Conservation (phyloP, 2,329 filamentous ascomycete species). For the Penicillium brevicompactum region DNA sequence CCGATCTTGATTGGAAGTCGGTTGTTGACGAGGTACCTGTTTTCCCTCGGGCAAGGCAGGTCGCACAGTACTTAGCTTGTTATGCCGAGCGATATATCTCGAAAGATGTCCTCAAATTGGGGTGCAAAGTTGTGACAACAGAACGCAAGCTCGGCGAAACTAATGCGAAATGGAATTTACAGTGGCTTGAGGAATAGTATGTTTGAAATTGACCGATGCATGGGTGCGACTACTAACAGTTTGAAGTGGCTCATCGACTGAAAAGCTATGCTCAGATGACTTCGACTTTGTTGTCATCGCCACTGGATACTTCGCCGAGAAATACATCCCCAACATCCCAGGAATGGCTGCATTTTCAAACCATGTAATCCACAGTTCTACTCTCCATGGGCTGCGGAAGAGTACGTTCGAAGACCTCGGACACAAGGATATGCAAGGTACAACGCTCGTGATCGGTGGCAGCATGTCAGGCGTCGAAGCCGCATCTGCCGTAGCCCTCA, state of each 20-base stretch:
- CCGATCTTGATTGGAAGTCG: slow-evolving; percentile 69
- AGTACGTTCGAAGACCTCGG: slow-evolving; percentile 4
- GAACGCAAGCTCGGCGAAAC: slow-evolving; percentile 16
- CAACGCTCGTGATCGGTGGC: slow-evolving; percentile 74
- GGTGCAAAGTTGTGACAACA: slow-evolving; percentile 43
- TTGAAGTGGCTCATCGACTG: not conserved
- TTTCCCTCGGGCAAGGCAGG: slow-evolving; percentile 76
- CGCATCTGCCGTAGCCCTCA: slow-evolving; percentile 69
- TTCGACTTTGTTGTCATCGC: slow-evolving; percentile 75
- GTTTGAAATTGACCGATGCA: not conserved
- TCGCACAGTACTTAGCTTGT: slow-evolving; percentile 69
- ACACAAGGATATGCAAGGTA: slow-evolving; percentile 44
- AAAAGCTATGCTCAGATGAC: slow-evolving; percentile 22
- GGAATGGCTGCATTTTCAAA: slow-evolving; percentile 38
- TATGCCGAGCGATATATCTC: slow-evolving; percentile 64
- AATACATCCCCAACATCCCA: slow-evolving; percentile 53
- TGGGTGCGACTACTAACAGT: not conserved
- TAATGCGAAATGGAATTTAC: slow-evolving; percentile 41
- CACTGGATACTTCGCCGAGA: slow-evolving; percentile 74
- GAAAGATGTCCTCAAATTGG: slow-evolving; percentile 51
- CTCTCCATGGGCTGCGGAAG: slow-evolving; percentile 58
- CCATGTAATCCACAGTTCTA: slow-evolving; percentile 68
- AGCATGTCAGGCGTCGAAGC: slow-evolving; percentile 83
- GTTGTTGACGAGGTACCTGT: slow-evolving; percentile 56
- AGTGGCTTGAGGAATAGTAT: slow-evolving; percentile 29